Conservation (phyloP, 176 grass and related monocot genomes). For the Alloteropsis semialata region DNA sequence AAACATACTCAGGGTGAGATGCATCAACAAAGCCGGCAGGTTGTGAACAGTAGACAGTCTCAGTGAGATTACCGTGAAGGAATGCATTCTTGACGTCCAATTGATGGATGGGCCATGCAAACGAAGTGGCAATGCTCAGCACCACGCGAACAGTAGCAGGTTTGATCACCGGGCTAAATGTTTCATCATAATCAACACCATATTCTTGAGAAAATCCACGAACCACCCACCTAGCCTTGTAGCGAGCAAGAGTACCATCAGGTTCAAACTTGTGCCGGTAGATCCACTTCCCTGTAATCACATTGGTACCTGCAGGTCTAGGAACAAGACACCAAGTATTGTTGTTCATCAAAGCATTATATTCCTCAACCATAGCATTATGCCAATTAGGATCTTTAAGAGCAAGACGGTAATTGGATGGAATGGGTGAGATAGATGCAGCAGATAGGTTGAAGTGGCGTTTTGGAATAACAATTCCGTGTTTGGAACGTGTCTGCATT, state of each 20-base stretch:
- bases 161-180: not conserved
- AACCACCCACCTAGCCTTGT: not conserved
- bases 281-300: not conserved
- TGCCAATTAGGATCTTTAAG: not conserved
- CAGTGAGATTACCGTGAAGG: not conserved
- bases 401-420: not conserved
- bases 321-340: too few relatives aligned
- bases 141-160: not conserved
- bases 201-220: not conserved
- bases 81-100: conserved; percentile 13
- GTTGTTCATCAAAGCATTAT: too few relatives aligned
- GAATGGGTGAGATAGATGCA: not conserved
- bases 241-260: not conserved
- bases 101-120: not conserved
- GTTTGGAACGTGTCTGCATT: not conserved
- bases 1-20: not conserved
- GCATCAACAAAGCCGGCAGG: not conserved
- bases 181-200: not conserved
- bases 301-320: not conserved
- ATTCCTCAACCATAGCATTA: too few relatives aligned
- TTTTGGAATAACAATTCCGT: not conserved
- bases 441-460: not conserved
- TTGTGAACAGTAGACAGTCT: not conserved
- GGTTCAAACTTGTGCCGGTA: not conserved
- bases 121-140: not conserved